Base-by-base conservation (phyloP, 352 stramenopile genomes). In the Globisporangium cederbergense region DNA sequence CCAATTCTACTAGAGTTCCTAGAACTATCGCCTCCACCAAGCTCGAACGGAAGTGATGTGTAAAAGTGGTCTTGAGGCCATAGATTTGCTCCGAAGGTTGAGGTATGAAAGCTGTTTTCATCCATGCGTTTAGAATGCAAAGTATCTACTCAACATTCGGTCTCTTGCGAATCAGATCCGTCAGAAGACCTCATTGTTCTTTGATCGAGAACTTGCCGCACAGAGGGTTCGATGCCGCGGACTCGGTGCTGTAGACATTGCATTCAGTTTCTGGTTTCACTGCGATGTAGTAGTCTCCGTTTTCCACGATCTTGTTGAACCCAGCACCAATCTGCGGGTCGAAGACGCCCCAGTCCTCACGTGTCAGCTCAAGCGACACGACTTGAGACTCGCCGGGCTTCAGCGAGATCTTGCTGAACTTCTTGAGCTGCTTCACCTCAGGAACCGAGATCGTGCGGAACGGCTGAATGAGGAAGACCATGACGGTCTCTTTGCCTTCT, bases 371-470 rank as follows among this genome's bases (percentile, higher is more conserved):
- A 56, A 87, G 84, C 28, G 67, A 71, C 6, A 86, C 73, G 50
- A 72, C 62, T 51, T 73, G 54, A 0, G 72, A 70, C 49, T 80
- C 70, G 2, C 78, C 77, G 4, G 83, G 70, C 28, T 67, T 38
- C 42, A 95, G 67, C 0, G 73, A 59, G 30, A 96, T 81, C 73
- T 95, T 95, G 25, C 76, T 62, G 63, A 94, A 95, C 55, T 83
- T 82, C 52, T 86, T 84, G 34, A 96, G 77, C 65, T 88, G 78
- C 73, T 95, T 96, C 45, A 89, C 77, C 53, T 94, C 86, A 0
- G 87, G 84, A 20, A 91, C 75, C 3, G 86, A 79, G 52, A 86
- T 81, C 30, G 69, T 58, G 18, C 81, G 81, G 56, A 78, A 80
- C 40, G 80, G 78, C 61, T 90, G 83, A 16, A 78, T 81, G 38